Percentiles rank a stretch among this genome's conserved stretches.
phyloP scores from a whole-genome alignment of 441 rosid species.

The Croton laevigatus region DNA sequence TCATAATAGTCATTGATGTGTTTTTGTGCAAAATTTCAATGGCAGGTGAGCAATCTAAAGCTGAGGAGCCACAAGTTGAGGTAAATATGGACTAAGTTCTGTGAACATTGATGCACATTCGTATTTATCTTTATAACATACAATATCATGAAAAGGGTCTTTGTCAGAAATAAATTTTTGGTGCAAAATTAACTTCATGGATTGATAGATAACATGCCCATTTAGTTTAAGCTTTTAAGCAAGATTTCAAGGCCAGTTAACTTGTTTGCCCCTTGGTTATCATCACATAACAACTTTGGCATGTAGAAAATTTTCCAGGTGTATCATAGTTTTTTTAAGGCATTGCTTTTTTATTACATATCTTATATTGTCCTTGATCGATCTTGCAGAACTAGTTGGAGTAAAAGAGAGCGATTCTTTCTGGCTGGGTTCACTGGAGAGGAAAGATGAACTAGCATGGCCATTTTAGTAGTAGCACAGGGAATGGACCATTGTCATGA shows the following conservation, averaged over 20 bases:
- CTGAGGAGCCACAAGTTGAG: constrained; percentile 51
- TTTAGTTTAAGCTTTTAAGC: neutral
- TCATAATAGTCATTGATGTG: constrained; percentile 11
- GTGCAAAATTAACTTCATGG: neutral
- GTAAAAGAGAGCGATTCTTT: constrained; percentile 6
- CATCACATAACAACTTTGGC: neutral
- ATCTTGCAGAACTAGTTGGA: constrained; percentile 38
- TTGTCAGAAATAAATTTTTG: neutral
- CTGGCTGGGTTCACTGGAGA: constrained; percentile 20
- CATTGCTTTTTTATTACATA: neutral
- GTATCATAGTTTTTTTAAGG: neutral
- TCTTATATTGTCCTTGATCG: neutral
- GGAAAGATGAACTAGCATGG: constrained; percentile 21
- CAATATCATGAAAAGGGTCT: neutral
- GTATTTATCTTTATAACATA: too few species aligned
- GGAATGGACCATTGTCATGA: constrained; percentile 33
- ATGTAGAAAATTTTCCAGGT: neutral
- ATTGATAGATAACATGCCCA: neutral
- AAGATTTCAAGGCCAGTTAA: neutral
- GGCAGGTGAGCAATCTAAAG: constrained; percentile 68
- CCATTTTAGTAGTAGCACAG: constrained; percentile 14
- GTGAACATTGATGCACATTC: neutral
- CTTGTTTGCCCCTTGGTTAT: neutral
- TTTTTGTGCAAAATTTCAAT: constrained; percentile 19
- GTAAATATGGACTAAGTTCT: constrained; percentile 35